Base-by-base conservation (phyloP, 306 rosid species). In the Pueraria montana region DNA sequence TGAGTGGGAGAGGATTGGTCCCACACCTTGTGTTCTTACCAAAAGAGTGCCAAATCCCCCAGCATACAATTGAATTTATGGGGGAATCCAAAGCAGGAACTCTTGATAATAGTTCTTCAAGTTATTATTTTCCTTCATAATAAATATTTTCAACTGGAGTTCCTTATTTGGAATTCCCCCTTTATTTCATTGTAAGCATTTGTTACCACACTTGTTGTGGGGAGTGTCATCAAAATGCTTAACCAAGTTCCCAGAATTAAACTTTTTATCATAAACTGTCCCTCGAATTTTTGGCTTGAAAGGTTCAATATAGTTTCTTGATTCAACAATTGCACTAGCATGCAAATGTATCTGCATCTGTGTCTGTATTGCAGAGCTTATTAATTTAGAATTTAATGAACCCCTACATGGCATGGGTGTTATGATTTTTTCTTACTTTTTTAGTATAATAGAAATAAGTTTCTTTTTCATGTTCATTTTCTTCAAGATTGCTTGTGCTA, bases 401-500 rank as follows among this genome's bases (percentile, higher is more conserved):
- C 55, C 38, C 58, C 85, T 17, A 14, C 38, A 58, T 32, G n/a
- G 20, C 38, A 48, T 27, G 52, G 23, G 3, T 74, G 74, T 59
- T 50, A 40, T 17, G 27, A 13, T 45, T 56, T 56, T 86, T 56
- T 38, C 65, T 36, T 56, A 50, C 21, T 21, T 80, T 30, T 63
- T 45, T 72, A 69, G 70, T 69, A 78, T 75, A 74, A 74, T 64
- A 74, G 14, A 78, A 74, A 50, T 87, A 82, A 74, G 68, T 75
- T 72, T 58, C 68, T 74, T 72, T 81, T 64, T 69, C 78, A 53
- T 72, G 78, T 63, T 0, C 36, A 43, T 78, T 69, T 64, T 80
- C 81, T 62, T 81, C 77, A 82, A 95, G 99, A 93, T 95, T 92
- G 99, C 98, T 83, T 93, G 97, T 32, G 86, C 92, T 78, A 85